phyloP scores from a whole-genome alignment of 495 filamentous ascomycete genomes.

The Rostrohypoxylon terebratum region DNA sequence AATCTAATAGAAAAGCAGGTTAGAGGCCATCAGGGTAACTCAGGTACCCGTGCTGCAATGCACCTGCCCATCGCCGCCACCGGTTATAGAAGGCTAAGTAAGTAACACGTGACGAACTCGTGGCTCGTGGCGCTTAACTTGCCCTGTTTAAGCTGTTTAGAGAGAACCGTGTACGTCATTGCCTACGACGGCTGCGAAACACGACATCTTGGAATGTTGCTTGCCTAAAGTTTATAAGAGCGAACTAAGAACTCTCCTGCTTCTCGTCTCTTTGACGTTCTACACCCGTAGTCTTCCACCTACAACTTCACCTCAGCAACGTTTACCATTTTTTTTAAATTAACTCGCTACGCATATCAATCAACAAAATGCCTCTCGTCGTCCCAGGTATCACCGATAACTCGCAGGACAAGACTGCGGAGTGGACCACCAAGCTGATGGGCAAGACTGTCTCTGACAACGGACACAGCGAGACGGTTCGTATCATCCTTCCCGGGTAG shows the following conservation, averaged over 20 bases:
- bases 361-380: conserved; percentile 80
- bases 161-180: conserved; percentile 37
- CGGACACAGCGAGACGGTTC: conserved; percentile 57
- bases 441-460: conserved; percentile 72
- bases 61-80: too few relatives aligned
- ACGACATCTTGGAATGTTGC: conserved; percentile 26
- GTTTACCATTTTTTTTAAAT: not conserved
- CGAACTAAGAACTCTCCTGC: conserved; percentile 11
- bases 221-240: conserved; percentile 26
- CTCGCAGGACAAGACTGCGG: conserved; percentile 64
- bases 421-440: conserved; percentile 79
- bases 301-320: not conserved
- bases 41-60: not conserved
- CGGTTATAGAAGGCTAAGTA: conserved; percentile 7
- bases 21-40: conserved; percentile 2
- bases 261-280: not conserved
- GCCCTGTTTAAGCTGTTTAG: not conserved
- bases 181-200: conserved; percentile 23
- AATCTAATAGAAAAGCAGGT: not conserved
- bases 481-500: conserved; percentile 21
- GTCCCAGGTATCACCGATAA: conserved; percentile 74
- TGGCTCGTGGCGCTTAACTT: conserved; percentile 7
- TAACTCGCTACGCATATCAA: not conserved
- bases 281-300: not conserved
- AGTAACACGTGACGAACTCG: not conserved